Conservation (phyloP, 208 protist genomes). For the Crithidia brevicula region DNA sequence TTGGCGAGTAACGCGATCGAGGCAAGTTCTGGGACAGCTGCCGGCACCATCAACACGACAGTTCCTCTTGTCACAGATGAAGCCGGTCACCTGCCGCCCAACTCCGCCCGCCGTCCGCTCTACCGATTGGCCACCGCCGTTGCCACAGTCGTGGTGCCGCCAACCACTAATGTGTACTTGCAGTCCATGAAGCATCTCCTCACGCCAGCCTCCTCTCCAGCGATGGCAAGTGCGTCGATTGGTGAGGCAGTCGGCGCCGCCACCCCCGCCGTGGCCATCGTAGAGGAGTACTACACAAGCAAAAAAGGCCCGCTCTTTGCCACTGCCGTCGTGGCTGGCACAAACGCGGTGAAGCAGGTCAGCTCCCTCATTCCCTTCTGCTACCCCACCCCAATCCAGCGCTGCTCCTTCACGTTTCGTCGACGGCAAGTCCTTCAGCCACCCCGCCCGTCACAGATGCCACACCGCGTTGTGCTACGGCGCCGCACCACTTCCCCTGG, state of each 20-base stretch:
- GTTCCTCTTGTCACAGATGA: slow-evolving; percentile 10
- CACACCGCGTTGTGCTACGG: slow-evolving; percentile 78
- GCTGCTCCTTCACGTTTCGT: slow-evolving; percentile 88
- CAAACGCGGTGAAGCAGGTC: slow-evolving; percentile 94
- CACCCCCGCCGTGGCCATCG: slow-evolving; percentile 38
- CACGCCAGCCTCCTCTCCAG: slow-evolving; percentile 36
- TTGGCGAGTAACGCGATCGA: neutral
- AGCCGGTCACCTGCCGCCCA: neutral
- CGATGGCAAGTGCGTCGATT: neutral
- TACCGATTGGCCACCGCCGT: slow-evolving; percentile 85
- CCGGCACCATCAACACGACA: neutral
- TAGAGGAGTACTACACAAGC: slow-evolving; percentile 91
- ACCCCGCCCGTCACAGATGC: slow-evolving; percentile 60
- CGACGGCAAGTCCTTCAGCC: slow-evolving; percentile 53
- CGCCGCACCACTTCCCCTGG: slow-evolving; percentile 51
- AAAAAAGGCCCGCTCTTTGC: slow-evolving; percentile 86
- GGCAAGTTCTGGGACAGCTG: neutral
- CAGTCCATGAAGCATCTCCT: slow-evolving; percentile 79
- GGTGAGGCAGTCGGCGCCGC: slow-evolving; percentile 3
- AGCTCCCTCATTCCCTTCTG: slow-evolving; percentile 95
- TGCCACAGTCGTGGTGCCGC: slow-evolving; percentile 80
- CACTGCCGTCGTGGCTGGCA: slow-evolving; percentile 90
- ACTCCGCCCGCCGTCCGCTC: slow-evolving; percentile 31
- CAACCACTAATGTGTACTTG: slow-evolving; percentile 57
- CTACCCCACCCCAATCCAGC: slow-evolving; percentile 91